Evolutionary conservation across 1,284 basidiomycete species (phyloP), one percentile per base, ranked within the genome.

Genomic region (Ceratobasidium sp.): DNA sequence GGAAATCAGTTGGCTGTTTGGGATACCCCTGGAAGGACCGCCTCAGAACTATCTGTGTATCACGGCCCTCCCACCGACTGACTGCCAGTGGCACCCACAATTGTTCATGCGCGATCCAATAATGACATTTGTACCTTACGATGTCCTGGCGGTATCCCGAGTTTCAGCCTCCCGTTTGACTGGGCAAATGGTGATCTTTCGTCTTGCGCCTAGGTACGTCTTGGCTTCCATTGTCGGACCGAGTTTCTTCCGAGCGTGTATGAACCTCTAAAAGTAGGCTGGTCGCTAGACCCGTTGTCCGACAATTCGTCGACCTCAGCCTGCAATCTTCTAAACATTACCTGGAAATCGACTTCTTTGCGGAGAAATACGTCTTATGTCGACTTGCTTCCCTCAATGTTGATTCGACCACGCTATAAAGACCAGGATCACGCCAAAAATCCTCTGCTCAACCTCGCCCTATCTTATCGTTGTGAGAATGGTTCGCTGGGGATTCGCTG

Each of bases 151-250:
- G 45, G 47, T 27, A 27, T 33, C n/a, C 47, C 27, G 47, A 64
- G 29, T 50, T 64, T 64, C 62, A 51, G 62, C 62, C 62, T 51
- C 29, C 33, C 62, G 31, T 51, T 19, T n/a, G n/a, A 48, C 22
- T 33, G 22, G 17, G 11, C 29, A 29, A 15, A 22, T 64, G 8
- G 17, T n/a, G 27, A 53, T 24, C 7, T 50, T 50, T 48, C 31
- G 11, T 48, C 47, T 51, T 51, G 75, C 51, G 65, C 45, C 73
- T 82, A 80, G 15, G 79, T 77, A 45, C 75, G 64, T 45, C 45
- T 24, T 5, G 41, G 45, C 11, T 9, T n/a, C 62, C 15, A n/a
- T 47, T 48, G 31, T 64, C 62, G 62, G 62, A 50, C 62, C 62
- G 62, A 64, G 17, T 64, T 50, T 64, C 27, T 51, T 8, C 62